Percentiles rank a stretch among this genome's conserved stretches.
Evolutionary conservation across 1,139 yeast species (phyloP).

Genomic region (Pichia kudriavzevii): DNA sequence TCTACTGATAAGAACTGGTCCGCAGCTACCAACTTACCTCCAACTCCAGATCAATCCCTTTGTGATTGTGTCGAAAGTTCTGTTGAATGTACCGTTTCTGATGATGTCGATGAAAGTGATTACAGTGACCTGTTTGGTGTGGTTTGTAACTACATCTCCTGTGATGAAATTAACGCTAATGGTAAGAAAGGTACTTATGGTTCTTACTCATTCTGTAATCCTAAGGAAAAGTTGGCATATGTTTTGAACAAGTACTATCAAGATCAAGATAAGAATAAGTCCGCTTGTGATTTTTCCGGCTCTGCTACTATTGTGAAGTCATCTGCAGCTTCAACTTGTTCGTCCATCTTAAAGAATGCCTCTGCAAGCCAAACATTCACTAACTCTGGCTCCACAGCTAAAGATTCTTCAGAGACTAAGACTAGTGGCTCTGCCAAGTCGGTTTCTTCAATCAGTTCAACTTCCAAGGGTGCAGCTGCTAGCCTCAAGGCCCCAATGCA

Average conservation of each 20-base stretch:
- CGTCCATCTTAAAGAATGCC: slow-evolving; percentile 34
- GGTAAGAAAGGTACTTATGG: slow-evolving; percentile 60
- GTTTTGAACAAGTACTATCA: slow-evolving; percentile 59
- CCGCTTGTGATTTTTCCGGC: slow-evolving; percentile 66
- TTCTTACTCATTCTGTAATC: slow-evolving; percentile 55
- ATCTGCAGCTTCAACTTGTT: slow-evolving; percentile 31
- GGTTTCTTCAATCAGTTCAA: slow-evolving; percentile 17
- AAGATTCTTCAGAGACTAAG: not conserved
- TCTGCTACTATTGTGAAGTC: slow-evolving; percentile 39
- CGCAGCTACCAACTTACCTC: slow-evolving; percentile 63
- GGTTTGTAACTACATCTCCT: slow-evolving; percentile 46
- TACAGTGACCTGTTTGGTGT: slow-evolving; percentile 49
- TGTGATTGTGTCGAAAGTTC: slow-evolving; percentile 55
- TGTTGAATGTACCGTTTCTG: slow-evolving; percentile 46
- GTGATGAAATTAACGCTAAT: slow-evolving; percentile 51
- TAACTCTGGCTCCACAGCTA: slow-evolving; percentile 24
- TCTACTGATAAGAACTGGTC: slow-evolving; percentile 43
- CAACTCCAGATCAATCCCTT: slow-evolving; percentile 57
- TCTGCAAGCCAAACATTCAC: slow-evolving; percentile 35
- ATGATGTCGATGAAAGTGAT: slow-evolving; percentile 40
- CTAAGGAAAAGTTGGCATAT: slow-evolving; percentile 56
- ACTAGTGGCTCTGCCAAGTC: slow-evolving; percentile 23
- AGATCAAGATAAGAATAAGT: slow-evolving; percentile 34
- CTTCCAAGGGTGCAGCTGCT: slow-evolving; percentile 16
- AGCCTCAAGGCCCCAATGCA: slow-evolving; percentile 15